A percentile compares a stretch with the other conserved stretches of the same genome.
phyloP scores from a whole-genome alignment of 2,329 filamentous ascomycete species.

The Colletotrichum echinochloae region DNA sequence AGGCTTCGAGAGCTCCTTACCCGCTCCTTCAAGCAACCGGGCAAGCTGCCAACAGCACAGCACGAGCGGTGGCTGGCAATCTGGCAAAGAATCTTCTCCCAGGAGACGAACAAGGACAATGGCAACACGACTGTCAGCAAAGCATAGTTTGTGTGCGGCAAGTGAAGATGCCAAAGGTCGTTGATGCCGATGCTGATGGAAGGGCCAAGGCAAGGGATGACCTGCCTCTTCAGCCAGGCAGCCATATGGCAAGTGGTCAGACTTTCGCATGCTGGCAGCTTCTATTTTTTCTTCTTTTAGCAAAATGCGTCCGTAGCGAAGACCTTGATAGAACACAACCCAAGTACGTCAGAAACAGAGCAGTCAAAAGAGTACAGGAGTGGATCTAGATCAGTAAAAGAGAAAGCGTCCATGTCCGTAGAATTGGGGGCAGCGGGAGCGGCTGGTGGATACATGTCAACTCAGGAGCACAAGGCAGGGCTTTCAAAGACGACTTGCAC shows the following conservation, averaged over 20 bases:
- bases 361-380: background rate
- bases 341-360: too few relatives aligned
- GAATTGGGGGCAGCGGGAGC: too few relatives aligned
- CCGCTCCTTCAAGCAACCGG: slow-evolving; percentile 75
- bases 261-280: background rate
- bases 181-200: background rate
- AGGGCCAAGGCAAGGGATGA: background rate
- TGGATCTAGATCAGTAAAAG: background rate
- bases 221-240: background rate
- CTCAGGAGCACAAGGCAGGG: background rate
- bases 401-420: background rate
- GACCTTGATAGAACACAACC: background rate
- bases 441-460: background rate
- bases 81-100: slow-evolving; percentile 77
- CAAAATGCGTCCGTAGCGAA: background rate
- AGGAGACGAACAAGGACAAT: slow-evolving; percentile 57
- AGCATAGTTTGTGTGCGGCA: slow-evolving; percentile 41
- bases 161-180: background rate
- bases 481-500: background rate
- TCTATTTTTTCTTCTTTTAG: background rate
- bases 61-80: slow-evolving; percentile 80
- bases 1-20: slow-evolving; percentile 82
- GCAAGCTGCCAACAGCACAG: slow-evolving; percentile 71
- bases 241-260: background rate
- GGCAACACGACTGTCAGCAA: slow-evolving; percentile 46